Conservation (phyloP, 2,329 filamentous ascomycete species). For the Hypoxylon sp. region DNA sequence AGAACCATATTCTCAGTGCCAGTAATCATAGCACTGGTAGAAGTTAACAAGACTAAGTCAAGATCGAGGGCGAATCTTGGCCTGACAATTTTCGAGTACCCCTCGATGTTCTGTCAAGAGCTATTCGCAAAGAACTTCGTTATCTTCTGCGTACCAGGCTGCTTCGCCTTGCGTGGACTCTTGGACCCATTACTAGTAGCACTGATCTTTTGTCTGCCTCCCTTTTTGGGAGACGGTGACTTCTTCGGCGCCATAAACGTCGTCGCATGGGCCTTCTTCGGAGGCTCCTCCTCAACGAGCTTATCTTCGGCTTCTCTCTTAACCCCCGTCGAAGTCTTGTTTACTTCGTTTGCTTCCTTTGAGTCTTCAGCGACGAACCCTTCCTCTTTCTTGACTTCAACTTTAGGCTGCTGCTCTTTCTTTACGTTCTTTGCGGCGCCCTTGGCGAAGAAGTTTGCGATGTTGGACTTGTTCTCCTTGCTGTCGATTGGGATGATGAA, state of each 20-base stretch:
- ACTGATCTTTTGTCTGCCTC: conserved; percentile 56
- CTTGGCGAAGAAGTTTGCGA: conserved; percentile 90
- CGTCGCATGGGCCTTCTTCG: conserved; percentile 47
- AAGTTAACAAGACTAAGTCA: not conserved
- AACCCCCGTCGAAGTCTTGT: conserved; percentile 28
- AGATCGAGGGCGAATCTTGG: not conserved
- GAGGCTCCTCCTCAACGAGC: conserved; percentile 42
- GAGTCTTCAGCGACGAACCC: conserved; percentile 43
- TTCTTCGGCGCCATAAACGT: conserved; percentile 44
- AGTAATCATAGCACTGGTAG: not conserved
- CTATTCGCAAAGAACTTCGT: conserved; percentile 64
- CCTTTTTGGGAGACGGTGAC: conserved; percentile 47
- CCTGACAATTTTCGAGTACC: not conserved
- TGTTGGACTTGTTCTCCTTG: conserved; percentile 91
- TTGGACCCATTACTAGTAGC: conserved; percentile 59
- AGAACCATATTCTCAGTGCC: not conserved
- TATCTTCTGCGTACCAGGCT: conserved; percentile 61
- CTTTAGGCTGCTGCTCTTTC: conserved; percentile 46
- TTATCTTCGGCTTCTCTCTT: conserved; percentile 52
- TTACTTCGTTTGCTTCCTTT: conserved; percentile 24
- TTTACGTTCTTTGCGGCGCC: conserved; percentile 57
- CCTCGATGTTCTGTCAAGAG: conserved; percentile 53
- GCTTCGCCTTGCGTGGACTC: conserved; percentile 54
- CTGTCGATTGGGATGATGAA: conserved; percentile 89
- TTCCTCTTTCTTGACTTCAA: conserved; percentile 46